Conservation (phyloP, 768 basidiomycete species). For the Calocybe cyanea region DNA sequence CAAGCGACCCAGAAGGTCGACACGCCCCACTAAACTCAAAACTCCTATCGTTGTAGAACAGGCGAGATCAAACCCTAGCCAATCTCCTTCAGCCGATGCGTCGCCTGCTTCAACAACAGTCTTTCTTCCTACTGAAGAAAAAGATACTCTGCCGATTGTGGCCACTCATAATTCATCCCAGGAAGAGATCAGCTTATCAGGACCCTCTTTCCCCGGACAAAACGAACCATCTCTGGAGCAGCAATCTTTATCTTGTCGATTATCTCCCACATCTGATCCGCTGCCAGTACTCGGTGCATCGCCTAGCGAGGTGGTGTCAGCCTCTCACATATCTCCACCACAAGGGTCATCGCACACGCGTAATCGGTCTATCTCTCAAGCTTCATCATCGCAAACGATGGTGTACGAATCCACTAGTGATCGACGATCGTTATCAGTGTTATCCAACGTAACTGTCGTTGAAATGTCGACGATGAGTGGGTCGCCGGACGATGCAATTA, state of each 20-base stretch:
- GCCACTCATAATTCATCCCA: not conserved
- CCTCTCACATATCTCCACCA: constrained; percentile 12
- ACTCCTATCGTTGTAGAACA: constrained; percentile 4
- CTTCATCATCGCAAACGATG: constrained; percentile 30
- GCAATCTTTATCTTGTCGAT: constrained; percentile 4
- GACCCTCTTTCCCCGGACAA: constrained; percentile 1
- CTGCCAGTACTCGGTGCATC: constrained; percentile 9
- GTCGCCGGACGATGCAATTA: constrained; percentile 16
- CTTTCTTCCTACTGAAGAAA: constrained; percentile 4
- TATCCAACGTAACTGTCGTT: constrained; percentile 34
- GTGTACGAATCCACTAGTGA: constrained; percentile 20
- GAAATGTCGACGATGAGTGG: constrained; percentile 14
- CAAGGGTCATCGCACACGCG: constrained; percentile 24
- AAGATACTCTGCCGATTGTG: not conserved
- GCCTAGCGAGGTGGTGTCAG: constrained; percentile 6
- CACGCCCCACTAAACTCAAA: constrained; percentile 9
- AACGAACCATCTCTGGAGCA: not conserved
- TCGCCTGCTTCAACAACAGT: constrained; percentile 4
- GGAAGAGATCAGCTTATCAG: not conserved
- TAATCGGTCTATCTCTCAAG: constrained; percentile 35
- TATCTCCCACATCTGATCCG: constrained; percentile 11
- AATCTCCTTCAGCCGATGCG: not conserved
- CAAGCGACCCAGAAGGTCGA: constrained; percentile 22
- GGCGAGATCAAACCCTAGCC: constrained; percentile 5
- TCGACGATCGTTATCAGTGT: constrained; percentile 35